phyloP scores from a whole-genome alignment of 2,329 filamentous ascomycete species.

The Sporothrix curviconia region DNA sequence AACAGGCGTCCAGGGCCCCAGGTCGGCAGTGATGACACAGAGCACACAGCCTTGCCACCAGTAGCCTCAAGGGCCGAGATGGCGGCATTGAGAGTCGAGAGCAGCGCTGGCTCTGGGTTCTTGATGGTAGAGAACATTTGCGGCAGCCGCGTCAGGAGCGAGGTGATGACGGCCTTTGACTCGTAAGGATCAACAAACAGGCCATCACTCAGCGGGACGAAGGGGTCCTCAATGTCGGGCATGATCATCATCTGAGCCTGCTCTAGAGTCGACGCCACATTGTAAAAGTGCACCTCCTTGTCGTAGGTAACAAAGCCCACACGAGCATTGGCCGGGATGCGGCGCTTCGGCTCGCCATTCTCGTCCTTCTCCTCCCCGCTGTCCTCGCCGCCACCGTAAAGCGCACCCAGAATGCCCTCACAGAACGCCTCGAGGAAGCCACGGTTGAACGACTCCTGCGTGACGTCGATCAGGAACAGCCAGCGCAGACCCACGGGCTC shows the following conservation, averaged over 20 bases:
- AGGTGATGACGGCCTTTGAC: conserved; percentile 73
- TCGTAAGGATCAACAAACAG: conserved; percentile 93
- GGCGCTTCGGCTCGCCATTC: conserved; percentile 48
- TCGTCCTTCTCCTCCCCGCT: conserved; percentile 45
- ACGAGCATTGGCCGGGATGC: conserved; percentile 71
- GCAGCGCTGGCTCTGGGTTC: conserved; percentile 80
- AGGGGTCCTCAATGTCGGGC: conserved; percentile 94
- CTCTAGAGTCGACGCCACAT: conserved; percentile 73
- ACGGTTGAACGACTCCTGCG: conserved; percentile 82
- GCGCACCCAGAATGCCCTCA: conserved; percentile 74
- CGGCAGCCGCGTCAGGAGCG: conserved; percentile 77
- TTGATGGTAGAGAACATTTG: conserved; percentile 81
- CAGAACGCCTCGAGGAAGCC: conserved; percentile 88
- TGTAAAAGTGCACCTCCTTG: conserved; percentile 97
- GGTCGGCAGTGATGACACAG: conserved; percentile 79
- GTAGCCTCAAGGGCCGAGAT: conserved; percentile 77
- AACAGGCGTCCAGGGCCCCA: conserved; percentile 84
- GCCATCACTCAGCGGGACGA: conserved; percentile 83
- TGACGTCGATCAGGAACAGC: conserved; percentile 90
- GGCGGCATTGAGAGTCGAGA: conserved; percentile 78
- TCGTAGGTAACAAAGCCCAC: conserved; percentile 95
- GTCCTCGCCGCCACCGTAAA: conserved; percentile 68
- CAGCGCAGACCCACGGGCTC: conserved; percentile 81
- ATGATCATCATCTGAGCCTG: conserved; percentile 98
- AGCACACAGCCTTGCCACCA: conserved; percentile 87